These are phyloP conservation scores for Candida anutae DNA, from an alignment of 1,139 yeast genomes.

Conservation along the genomic window DNA sequence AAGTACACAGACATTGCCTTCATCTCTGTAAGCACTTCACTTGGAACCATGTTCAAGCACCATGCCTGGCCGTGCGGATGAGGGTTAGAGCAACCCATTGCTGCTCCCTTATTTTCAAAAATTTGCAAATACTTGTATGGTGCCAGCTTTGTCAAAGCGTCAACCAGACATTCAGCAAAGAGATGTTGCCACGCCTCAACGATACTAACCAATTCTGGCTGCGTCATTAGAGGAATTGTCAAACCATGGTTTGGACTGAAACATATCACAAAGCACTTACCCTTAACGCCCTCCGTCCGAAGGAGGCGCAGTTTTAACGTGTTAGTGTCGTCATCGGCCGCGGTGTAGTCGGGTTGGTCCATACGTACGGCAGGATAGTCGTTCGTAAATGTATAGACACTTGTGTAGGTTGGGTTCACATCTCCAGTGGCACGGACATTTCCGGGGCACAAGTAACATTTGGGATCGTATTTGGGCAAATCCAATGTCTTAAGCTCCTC, in stretches of 20 bases:
- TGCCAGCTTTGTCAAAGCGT: slow-evolving; percentile 30
- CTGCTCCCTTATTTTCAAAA: slow-evolving; percentile 71
- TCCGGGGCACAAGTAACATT: slow-evolving; percentile 71
- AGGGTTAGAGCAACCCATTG: slow-evolving; percentile 80
- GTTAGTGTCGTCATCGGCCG: slow-evolving; percentile 10
- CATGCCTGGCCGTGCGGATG: slow-evolving; percentile 81
- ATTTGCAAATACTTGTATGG: slow-evolving; percentile 60
- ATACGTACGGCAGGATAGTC: slow-evolving; percentile 66
- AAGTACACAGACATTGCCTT: slow-evolving; percentile 43
- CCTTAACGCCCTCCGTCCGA: slow-evolving; percentile 54
- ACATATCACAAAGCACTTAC: slow-evolving; percentile 66
- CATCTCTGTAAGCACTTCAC: slow-evolving; percentile 59
- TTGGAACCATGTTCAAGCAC: slow-evolving; percentile 62
- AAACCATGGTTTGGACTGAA: slow-evolving; percentile 66
- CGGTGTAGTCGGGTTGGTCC: slow-evolving; percentile 43
- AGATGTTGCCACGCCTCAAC: slow-evolving; percentile 55
- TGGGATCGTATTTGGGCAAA: slow-evolving; percentile 52
- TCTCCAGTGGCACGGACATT: slow-evolving; percentile 61
- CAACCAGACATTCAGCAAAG: slow-evolving; percentile 32
- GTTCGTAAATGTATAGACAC: slow-evolving; percentile 56
- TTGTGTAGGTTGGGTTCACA: slow-evolving; percentile 49
- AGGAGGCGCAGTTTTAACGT: slow-evolving; percentile 38
- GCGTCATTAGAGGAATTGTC: slow-evolving; percentile 57
- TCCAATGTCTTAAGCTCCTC: slow-evolving; percentile 40
- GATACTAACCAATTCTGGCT: slow-evolving; percentile 35